Base-by-base conservation (phyloP, 805 yeast genomes). In the Jamesozyma jinghongensis region DNA sequence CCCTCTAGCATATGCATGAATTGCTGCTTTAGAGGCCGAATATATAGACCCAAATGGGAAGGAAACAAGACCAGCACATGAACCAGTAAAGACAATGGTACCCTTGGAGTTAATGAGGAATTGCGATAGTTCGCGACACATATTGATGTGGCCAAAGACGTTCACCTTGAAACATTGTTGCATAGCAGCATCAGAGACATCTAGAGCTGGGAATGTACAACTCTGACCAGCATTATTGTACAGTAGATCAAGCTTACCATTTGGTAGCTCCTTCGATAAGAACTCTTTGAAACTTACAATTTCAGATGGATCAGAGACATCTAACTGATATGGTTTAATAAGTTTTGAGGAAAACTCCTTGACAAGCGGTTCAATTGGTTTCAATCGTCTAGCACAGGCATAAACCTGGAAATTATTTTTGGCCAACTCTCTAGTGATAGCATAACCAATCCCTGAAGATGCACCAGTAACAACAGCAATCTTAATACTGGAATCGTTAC, bases 191-290 rank as follows among this genome's bases (percentile, higher is more conserved):
- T 81, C 78, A 3, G 71, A 62, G 3, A 77, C 81, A 59, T 82
- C 92, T 36, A 73, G 47, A 0, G 83, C 85, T 1, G 92, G 85
- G 39, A 77, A 68, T 0, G 84, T 74, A 51, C 88, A 83, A 17
- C 85, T 71, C 49, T 74, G 79, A 14, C 88, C 88, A 1, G 94
- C 94, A 57, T 83, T 84, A 59, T 84, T 83, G 63, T 69, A 81
- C 40, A 83, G 59, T 8, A 79, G 49, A 50, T 82, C 85, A 41
- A 81, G 56, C 37, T 68, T 66, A 1, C 71, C 73, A 29, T 70
- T 74, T 8, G 70, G 66, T 27, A 65, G 43, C 31, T 70, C 66
- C 2, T 51, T 47, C 0, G 49, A 42, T n/a, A 81, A 65, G 19
- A 62, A 61, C 14, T 67, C 52, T 41, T 69, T 71, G 22, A 77